Evolutionary conservation across 208 protist species (phyloP).

Genomic region (Trypanosoma cruzi): DNA sequence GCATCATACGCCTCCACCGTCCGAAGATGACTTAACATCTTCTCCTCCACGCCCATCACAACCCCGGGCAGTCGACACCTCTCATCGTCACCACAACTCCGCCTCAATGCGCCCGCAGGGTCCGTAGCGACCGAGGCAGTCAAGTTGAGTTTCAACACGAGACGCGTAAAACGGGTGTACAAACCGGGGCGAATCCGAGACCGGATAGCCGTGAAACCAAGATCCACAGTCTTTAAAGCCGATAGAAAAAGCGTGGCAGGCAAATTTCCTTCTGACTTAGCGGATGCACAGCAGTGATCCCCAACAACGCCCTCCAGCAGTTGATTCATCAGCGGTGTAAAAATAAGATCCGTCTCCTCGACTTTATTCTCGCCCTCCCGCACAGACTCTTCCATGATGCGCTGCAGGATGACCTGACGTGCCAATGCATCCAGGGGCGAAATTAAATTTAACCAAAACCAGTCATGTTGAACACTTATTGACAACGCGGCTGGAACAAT

Average conservation of each 20-base stretch:
- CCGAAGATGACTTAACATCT: constrained; percentile 1
- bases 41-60: neutral
- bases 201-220: neutral
- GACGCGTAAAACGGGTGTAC: constrained; percentile 10
- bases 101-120: neutral
- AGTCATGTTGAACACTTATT: constrained; percentile 8
- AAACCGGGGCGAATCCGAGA: neutral
- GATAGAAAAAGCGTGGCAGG: neutral
- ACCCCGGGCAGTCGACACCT: neutral
- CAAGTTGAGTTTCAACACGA: neutral
- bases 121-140: neutral
- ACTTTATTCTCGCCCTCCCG: constrained; percentile 3
- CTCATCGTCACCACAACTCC: neutral
- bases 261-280: neutral
- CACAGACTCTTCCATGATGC: constrained; percentile 20
- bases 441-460: constrained; percentile 19
- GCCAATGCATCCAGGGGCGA: neutral
- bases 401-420: constrained; percentile 9
- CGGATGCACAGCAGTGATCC: neutral
- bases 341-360: constrained; percentile 14
- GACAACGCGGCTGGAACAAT: constrained; percentile 10
- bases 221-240: neutral
- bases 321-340: constrained; percentile 30
- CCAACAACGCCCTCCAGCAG: constrained; percentile 18
- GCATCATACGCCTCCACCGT: constrained; percentile 1